Conservation (phyloP, 1,284 basidiomycete species). For the Golubevia pallescens region DNA sequence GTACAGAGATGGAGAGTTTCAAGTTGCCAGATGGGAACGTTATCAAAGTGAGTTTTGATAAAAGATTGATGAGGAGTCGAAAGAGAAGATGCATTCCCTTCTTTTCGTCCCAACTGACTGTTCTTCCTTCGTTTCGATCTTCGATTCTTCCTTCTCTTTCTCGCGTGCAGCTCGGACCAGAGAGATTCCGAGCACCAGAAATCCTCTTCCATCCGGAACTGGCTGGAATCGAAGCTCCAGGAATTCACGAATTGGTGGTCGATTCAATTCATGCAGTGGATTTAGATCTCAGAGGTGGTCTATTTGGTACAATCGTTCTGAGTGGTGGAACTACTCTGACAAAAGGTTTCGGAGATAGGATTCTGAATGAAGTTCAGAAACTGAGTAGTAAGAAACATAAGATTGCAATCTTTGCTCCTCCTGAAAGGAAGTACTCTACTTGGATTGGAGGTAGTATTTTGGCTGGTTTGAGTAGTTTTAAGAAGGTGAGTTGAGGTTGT, state of each 20-base stretch:
- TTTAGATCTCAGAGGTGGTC: background rate
- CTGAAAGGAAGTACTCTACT: constrained; percentile 62
- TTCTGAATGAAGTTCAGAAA: constrained; percentile 48
- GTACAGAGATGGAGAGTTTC: constrained; percentile 45
- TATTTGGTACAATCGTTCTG: background rate
- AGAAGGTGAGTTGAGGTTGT: constrained; percentile 27
- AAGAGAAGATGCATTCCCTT: background rate
- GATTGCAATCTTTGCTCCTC: constrained; percentile 63
- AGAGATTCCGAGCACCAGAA: constrained; percentile 59
- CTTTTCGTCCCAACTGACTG: background rate
- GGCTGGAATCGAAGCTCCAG: constrained; percentile 52
- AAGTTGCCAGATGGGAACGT: constrained; percentile 58
- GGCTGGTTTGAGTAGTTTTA: constrained; percentile 60
- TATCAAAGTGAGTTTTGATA: constrained; percentile 37
- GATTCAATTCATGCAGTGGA: background rate
- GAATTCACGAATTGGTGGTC: constrained; percentile 53
- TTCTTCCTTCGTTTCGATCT: background rate
- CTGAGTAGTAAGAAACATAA: constrained; percentile 52
- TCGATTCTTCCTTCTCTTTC: constrained; percentile 1
- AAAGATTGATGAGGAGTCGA: background rate
- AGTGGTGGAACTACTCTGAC: constrained; percentile 20
- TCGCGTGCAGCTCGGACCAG: constrained; percentile 36
- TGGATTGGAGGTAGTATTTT: constrained; percentile 64
- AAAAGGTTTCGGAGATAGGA: constrained; percentile 57
- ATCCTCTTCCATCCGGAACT: constrained; percentile 61